phyloP scores from a whole-genome alignment of 148 eudicot species.

The Chenopodium suecicum region DNA sequence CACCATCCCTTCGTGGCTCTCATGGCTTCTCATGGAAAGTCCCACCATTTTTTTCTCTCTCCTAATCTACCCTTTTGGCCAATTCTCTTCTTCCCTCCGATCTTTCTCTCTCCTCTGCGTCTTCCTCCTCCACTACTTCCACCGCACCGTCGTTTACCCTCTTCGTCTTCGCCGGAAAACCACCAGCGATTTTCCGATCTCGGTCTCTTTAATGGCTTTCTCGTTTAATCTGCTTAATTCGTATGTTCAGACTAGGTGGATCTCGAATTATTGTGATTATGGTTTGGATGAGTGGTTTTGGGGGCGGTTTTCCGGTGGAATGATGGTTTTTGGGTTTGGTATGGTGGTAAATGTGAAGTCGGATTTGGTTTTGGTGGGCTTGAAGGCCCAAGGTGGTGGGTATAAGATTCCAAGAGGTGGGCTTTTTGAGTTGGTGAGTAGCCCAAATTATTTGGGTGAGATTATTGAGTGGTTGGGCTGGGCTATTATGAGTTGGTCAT shows the following conservation, averaged over 20 bases:
- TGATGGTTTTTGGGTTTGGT: constrained; percentile 49
- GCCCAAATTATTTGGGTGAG: constrained; percentile 94
- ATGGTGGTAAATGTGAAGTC: constrained; percentile 63
- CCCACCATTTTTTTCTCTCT: constrained; percentile 64
- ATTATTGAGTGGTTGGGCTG: constrained; percentile 90
- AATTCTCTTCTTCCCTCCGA: constrained; percentile 30
- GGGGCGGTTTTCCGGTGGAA: constrained; percentile 55
- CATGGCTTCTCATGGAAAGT: constrained; percentile 89
- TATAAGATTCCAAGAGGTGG: constrained; percentile 76
- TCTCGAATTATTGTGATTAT: constrained; percentile 56
- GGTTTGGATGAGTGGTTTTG: constrained; percentile 51
- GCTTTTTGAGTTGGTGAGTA: constrained; percentile 67
- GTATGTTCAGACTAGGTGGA: constrained; percentile 70
- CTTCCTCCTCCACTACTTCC: constrained; percentile 75
- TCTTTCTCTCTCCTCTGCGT: constrained; percentile 51
- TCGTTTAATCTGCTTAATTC: constrained; percentile 57
- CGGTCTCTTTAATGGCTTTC: constrained; percentile 56
- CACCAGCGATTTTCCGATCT: constrained; percentile 44
- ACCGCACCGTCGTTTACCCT: constrained; percentile 74
- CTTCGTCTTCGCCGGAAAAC: constrained; percentile 42
- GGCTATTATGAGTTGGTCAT: constrained; percentile 77
- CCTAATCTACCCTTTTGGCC: constrained; percentile 59
- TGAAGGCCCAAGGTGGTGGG: constrained; percentile 58
- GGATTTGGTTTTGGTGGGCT: constrained; percentile 51
- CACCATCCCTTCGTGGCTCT: constrained; percentile 54